Evolutionary conservation across 2,329 filamentous ascomycete species (phyloP).

Genomic region (Chaetomium sp.): DNA sequence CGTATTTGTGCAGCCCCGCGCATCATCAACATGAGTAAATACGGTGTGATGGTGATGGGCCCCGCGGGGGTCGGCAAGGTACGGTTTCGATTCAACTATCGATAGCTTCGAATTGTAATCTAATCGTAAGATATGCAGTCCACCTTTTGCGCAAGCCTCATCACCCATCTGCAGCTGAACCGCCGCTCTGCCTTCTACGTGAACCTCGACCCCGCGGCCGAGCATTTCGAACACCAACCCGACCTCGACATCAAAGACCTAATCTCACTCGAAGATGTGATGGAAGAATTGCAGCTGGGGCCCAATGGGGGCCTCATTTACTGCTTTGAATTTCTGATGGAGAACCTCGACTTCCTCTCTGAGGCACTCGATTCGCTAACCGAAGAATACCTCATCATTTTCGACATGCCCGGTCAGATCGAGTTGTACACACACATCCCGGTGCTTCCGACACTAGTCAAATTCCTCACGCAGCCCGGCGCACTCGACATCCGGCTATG

Average conservation of each 20-base stretch:
- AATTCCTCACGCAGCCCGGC: slow-evolving; percentile 71
- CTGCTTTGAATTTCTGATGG: slow-evolving; percentile 92
- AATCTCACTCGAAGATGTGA: slow-evolving; percentile 88
- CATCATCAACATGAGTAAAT: slow-evolving; percentile 68
- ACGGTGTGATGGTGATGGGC: slow-evolving; percentile 91
- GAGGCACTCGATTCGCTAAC: slow-evolving; percentile 78
- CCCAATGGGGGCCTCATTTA: slow-evolving; percentile 92
- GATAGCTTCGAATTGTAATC: background rate
- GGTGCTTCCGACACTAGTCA: slow-evolving; percentile 76
- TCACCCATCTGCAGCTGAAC: slow-evolving; percentile 85
- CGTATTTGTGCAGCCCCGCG: background rate
- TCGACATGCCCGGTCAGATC: slow-evolving; percentile 98
- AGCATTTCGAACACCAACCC: slow-evolving; percentile 83
- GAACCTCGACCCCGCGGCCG: slow-evolving; percentile 94
- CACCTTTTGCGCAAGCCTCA: slow-evolving; percentile 89
- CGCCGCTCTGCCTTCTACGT: slow-evolving; percentile 95
- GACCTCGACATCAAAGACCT: slow-evolving; percentile 95
- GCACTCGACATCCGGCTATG: slow-evolving; percentile 85
- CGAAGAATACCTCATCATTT: slow-evolving; percentile 94
- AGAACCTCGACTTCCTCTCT: slow-evolving; percentile 88
- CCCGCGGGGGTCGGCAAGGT: slow-evolving; percentile 92
- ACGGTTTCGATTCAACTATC: slow-evolving; percentile 22
- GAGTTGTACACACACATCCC: slow-evolving; percentile 97
- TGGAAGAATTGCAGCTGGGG: slow-evolving; percentile 87
- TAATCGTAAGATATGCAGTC: slow-evolving; percentile 44